phyloP scores from a whole-genome alignment of 78 protist species.

The Dictyostelium discoideum region DNA sequence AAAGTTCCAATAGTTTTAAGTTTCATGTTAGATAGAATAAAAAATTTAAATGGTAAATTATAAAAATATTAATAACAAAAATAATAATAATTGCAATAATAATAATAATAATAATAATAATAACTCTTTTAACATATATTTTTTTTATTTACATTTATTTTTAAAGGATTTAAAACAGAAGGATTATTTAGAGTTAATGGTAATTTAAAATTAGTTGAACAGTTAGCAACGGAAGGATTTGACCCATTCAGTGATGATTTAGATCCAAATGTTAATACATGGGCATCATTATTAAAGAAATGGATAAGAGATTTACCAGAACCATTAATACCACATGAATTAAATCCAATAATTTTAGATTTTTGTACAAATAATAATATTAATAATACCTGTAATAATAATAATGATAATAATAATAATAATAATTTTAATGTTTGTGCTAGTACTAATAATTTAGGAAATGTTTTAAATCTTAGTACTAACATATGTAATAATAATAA shows the following conservation, averaged over 20 bases:
- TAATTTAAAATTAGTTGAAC: conserved; percentile 36
- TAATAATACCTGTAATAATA: not conserved
- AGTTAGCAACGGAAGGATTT: conserved; percentile 56
- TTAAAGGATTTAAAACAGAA: conserved; percentile 48
- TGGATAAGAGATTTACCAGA: conserved; percentile 71
- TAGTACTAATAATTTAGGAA: not conserved
- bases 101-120: not conserved
- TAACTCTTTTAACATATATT: not conserved
- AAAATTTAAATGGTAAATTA: not conserved
- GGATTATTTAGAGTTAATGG: conserved; percentile 66
- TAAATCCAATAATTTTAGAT: not conserved
- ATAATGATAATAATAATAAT: not conserved
- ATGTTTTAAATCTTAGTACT: not conserved
- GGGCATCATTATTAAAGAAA: conserved; percentile 73
- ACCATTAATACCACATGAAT: conserved; percentile 22
- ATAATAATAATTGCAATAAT: too few species aligned
- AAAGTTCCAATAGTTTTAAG: conserved; percentile 43
- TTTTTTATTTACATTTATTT: not conserved
- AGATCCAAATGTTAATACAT: conserved; percentile 28
- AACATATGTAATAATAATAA: not conserved
- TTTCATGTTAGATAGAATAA: conserved; percentile 35
- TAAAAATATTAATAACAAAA: too few species aligned
- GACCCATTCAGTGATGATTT: conserved; percentile 45
- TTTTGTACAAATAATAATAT: not conserved
- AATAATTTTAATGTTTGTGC: not conserved